Evolutionary conservation across 352 stramenopile genomes (phyloP).

Genomic region (Globisporangium rhizosaccharum): DNA sequence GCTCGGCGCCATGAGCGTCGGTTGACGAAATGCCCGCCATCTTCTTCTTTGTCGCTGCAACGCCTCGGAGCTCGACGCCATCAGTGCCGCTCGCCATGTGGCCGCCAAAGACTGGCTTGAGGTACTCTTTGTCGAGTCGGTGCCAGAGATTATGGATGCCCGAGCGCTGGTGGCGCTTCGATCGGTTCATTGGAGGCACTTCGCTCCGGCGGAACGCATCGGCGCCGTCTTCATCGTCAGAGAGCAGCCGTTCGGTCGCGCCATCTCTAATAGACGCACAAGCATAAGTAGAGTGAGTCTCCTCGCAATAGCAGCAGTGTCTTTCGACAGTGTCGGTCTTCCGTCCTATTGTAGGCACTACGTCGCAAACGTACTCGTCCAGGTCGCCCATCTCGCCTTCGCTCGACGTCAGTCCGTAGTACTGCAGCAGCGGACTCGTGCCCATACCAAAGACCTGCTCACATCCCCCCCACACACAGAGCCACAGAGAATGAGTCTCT

Average conservation of each 20-base stretch:
- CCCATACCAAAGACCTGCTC: constrained; percentile 68
- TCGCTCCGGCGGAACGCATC: constrained; percentile 31
- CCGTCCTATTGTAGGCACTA: too few relatives aligned
- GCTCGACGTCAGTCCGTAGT: constrained; percentile 45
- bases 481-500: constrained; percentile 2
- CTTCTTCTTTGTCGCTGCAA: neutral
- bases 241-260: constrained; percentile 48
- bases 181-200: constrained; percentile 23
- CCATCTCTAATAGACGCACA: constrained; percentile 19
- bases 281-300: neutral
- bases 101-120: constrained; percentile 69
- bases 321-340: too few relatives aligned
- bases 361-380: constrained; percentile 39
- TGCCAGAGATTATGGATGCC: constrained; percentile 66
- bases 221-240: constrained; percentile 43
- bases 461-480: neutral
- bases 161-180: constrained; percentile 24
- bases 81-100: constrained; percentile 3
- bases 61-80: constrained; percentile 6
- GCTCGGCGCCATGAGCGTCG: neutral
- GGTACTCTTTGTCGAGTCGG: constrained; percentile 58
- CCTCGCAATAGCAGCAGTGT: too few relatives aligned
- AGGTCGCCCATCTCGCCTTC: constrained; percentile 28
- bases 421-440: constrained; percentile 56
- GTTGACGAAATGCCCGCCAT: constrained; percentile 6